Conservation (phyloP, 2,329 filamentous ascomycete genomes). For the Fonsecaea erecta region DNA sequence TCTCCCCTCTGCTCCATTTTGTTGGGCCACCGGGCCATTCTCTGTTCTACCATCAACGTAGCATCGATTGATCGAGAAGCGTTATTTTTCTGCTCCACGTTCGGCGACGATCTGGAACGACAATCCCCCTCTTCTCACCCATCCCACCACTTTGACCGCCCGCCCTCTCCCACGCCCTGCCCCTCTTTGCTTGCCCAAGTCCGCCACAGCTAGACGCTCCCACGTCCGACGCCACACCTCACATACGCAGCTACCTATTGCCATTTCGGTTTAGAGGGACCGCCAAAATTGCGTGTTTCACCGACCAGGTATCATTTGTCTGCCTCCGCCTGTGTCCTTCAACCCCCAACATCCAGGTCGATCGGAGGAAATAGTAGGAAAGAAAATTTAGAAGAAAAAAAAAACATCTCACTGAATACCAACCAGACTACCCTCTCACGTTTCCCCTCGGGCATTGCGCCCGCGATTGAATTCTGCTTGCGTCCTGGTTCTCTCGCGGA, state of each 20-base stretch:
- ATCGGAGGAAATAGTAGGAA: not conserved
- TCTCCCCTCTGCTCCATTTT: not conserved
- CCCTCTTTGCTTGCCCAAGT: not conserved
- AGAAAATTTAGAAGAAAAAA: not conserved
- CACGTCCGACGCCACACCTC: not conserved
- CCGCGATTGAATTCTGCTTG: not conserved
- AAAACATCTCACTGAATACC: not conserved
- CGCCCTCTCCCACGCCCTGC: not conserved
- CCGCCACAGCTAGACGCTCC: conserved; percentile 6
- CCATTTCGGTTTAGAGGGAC: conserved; percentile 23
- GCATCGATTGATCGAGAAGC: conserved; percentile 10
- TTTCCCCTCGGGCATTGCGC: not conserved
- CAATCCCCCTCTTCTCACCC: not conserved
- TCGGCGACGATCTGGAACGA: conserved; percentile 6
- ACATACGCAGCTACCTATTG: conserved; percentile 10
- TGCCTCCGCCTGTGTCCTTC: not conserved
- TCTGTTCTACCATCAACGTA: not conserved
- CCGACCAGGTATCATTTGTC: conserved; percentile 1
- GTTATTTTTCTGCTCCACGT: conserved; percentile 3
- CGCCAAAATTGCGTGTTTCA: conserved; percentile 19
- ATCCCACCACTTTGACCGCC: conserved; percentile 15
- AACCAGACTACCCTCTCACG: not conserved
- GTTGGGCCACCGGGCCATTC: no score
- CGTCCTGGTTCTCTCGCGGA: not conserved
- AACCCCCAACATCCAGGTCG: not conserved